These are phyloP conservation scores for Amylostereum areolatum DNA, from an alignment of 1,284 basidiomycete species.

Conservation along the genomic window DNA sequence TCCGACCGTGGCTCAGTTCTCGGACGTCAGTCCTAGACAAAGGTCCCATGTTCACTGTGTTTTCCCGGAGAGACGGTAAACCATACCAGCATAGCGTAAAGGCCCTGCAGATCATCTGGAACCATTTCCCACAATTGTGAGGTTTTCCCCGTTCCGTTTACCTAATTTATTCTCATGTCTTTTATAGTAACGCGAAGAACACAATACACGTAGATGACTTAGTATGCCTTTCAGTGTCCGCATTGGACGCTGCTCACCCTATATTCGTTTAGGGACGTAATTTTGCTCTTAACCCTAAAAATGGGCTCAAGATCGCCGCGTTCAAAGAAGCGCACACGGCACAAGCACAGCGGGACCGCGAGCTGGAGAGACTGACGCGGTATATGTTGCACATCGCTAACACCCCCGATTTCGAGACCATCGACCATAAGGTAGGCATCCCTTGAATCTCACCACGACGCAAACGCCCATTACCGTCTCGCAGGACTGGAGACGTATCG, in stretches of 20 bases:
- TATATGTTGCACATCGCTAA: conserved; percentile 62
- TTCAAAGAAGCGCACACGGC: conserved; percentile 72
- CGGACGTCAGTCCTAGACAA: conserved; percentile 65
- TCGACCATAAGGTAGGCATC: conserved; percentile 52
- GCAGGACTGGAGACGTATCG: conserved; percentile 25
- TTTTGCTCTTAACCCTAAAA: conserved; percentile 81
- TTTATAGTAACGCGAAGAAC: conserved; percentile 58
- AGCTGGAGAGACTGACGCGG: conserved; percentile 55
- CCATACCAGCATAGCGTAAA: conserved; percentile 80
- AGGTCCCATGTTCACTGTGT: conserved; percentile 86
- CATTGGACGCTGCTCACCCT: background rate
- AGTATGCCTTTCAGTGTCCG: conserved; percentile 28
- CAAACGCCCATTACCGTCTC: background rate
- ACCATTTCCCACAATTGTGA: conserved; percentile 75
- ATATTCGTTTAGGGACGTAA: conserved; percentile 54
- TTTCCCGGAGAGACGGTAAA: conserved; percentile 67
- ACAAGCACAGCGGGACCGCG: conserved; percentile 56
- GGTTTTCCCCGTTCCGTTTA: conserved; percentile 15
- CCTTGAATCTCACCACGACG: no score
- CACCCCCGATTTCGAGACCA: conserved; percentile 45
- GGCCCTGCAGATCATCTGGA: conserved; percentile 84
- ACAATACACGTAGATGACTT: conserved; percentile 89
- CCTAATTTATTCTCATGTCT: background rate
- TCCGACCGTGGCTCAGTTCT: background rate
- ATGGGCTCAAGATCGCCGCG: conserved; percentile 79